These are phyloP conservation scores for Oidium heveae DNA, from an alignment of 2,329 filamentous ascomycete species.

Conservation along the genomic window DNA sequence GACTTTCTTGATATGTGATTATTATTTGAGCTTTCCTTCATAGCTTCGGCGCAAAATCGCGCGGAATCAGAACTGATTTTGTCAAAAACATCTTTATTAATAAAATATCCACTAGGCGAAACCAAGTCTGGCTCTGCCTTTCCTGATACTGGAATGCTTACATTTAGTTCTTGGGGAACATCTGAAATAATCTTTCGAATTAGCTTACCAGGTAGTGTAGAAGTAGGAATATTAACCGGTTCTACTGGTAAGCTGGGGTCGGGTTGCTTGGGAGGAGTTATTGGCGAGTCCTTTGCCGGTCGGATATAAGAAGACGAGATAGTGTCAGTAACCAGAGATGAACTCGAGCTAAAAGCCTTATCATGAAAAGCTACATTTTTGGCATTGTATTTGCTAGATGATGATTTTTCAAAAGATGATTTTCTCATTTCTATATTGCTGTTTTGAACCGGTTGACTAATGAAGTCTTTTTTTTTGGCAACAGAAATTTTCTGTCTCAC, in stretches of 20 bases:
- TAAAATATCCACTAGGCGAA: slow-evolving; percentile 17
- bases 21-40: slow-evolving; percentile 18
- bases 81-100: slow-evolving; percentile 25
- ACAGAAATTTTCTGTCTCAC: slow-evolving; percentile 14
- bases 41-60: not conserved
- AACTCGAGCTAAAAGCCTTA: no score
- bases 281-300: not conserved
- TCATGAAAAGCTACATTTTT: not conserved
- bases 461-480: slow-evolving; percentile 10
- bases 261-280: not conserved
- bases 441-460: not conserved
- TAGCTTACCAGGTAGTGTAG: not conserved
- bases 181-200: not conserved
- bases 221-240: not conserved
- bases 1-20: slow-evolving; percentile 37
- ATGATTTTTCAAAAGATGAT: not conserved
- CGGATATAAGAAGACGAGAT: not conserved
- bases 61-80: slow-evolving; percentile 7
- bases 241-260: not conserved
- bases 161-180: slow-evolving; percentile 14
- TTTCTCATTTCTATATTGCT: not conserved
- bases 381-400: not conserved
- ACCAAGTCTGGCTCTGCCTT: slow-evolving; percentile 15
- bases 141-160: slow-evolving; percentile 17
- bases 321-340: not conserved